Percentiles rank a stretch among this genome's conserved stretches.
Evolutionary conservation across 176 grass and related monocot genomes (phyloP).

Genomic region (Guadua angustifolia): DNA sequence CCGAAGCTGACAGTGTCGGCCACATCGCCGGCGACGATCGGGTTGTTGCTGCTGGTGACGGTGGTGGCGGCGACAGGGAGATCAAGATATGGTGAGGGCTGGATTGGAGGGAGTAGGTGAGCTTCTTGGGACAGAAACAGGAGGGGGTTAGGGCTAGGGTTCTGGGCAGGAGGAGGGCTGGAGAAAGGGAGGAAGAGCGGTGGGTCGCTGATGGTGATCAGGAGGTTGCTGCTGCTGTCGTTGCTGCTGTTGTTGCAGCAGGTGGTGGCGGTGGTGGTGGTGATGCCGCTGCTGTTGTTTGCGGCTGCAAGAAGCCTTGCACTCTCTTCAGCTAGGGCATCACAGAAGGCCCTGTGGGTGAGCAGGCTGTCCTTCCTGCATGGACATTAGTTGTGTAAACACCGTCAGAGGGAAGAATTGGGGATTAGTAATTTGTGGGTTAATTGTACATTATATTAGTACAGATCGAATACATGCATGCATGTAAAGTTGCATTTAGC

Average conservation of each 20-base stretch:
- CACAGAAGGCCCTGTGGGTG: constrained; percentile 96
- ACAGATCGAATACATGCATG: constrained; percentile 48
- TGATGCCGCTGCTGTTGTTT: constrained; percentile 35
- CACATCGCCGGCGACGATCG: background rate
- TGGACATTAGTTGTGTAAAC: background rate
- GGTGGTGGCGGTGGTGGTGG: no score
- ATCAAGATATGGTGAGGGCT: constrained; percentile 43
- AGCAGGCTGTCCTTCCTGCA: constrained; percentile 96
- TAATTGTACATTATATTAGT: constrained; percentile 32
- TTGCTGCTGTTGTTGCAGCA: constrained; percentile 2
- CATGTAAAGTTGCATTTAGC: constrained; percentile 47
- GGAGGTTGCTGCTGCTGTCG: background rate
- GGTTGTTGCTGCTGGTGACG: background rate
- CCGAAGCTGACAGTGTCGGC: constrained; percentile 33
- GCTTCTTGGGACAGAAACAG: constrained; percentile 55
- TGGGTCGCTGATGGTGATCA: constrained; percentile 27
- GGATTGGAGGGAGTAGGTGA: constrained; percentile 36
- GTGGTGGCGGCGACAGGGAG: constrained; percentile 15
- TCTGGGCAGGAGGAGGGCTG: constrained; percentile 33
- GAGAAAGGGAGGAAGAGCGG: constrained; percentile 61
- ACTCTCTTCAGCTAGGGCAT: constrained; percentile 97
- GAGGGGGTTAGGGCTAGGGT: constrained; percentile 51
- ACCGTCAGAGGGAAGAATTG: constrained; percentile 3
- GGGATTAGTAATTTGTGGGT: background rate
- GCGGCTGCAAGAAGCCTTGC: constrained; percentile 66